phyloP scores from a whole-genome alignment of 352 stramenopile species.

The Blastocystis sp. region DNA sequence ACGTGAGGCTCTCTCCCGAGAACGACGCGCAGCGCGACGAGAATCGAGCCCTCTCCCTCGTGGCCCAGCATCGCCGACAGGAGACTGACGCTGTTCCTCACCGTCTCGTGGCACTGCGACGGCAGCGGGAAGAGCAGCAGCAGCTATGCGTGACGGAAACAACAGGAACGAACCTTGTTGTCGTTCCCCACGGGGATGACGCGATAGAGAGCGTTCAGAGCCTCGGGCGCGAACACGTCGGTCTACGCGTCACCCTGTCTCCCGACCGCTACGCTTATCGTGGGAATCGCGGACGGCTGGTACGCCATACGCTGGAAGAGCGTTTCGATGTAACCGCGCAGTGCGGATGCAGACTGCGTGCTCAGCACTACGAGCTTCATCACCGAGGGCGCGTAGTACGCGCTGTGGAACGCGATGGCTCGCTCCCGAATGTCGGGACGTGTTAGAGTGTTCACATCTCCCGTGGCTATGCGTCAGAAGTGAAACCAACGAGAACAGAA shows the following conservation, averaged over 20 bases:
- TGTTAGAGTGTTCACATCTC: slow-evolving; percentile 4
- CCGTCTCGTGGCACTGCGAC: slow-evolving; percentile 34
- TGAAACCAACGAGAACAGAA: not conserved
- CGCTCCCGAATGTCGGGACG: slow-evolving; percentile 30
- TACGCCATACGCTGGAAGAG: slow-evolving; percentile 7
- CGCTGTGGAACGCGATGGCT: slow-evolving; percentile 39
- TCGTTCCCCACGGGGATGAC: slow-evolving; percentile 22
- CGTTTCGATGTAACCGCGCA: slow-evolving; percentile 4
- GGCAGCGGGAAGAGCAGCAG: slow-evolving; percentile 25
- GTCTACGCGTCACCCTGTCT: not conserved
- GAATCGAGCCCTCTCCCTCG: slow-evolving; percentile 62
- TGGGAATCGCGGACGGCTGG: not conserved
- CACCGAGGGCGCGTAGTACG: slow-evolving; percentile 28
- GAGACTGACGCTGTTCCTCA: slow-evolving; percentile 11
- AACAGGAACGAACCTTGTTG: not conserved
- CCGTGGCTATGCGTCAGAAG: slow-evolving; percentile 37
- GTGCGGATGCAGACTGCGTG: not conserved
- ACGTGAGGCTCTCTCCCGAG: not conserved
- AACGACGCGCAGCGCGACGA: slow-evolving; percentile 15
- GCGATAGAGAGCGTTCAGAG: slow-evolving; percentile 22
- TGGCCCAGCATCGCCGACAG: slow-evolving; percentile 23
- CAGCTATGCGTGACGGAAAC: not conserved
- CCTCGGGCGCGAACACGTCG: not conserved
- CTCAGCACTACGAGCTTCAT: slow-evolving; percentile 48
- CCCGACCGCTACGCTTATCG: not conserved